These are phyloP conservation scores for Excoecaria cochinchinensis DNA, from an alignment of 345 rosid genomes.

Conservation along the genomic window DNA sequence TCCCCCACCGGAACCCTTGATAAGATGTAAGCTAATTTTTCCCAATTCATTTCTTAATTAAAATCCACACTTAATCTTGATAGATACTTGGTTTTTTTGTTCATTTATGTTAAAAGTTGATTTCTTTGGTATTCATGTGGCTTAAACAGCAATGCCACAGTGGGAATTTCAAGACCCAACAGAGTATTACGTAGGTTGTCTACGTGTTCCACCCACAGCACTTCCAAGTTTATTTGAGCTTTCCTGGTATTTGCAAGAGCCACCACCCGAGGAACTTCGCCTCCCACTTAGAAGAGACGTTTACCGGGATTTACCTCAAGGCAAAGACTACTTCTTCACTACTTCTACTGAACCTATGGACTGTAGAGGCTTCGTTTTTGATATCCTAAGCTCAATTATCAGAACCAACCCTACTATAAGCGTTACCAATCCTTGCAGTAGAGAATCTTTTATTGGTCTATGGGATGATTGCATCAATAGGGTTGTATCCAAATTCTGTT, in stretches of 20 bases:
- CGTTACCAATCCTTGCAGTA: constrained; percentile 46
- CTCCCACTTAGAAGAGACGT: constrained; percentile 81
- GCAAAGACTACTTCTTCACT: constrained; percentile 79
- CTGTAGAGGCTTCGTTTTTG: constrained; percentile 60
- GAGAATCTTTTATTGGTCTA: constrained; percentile 78
- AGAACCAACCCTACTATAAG: constrained; percentile 48
- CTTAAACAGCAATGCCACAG: constrained; percentile 49
- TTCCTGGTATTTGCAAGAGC: constrained; percentile 81
- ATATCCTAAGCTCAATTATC: constrained; percentile 62
- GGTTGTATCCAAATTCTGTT: constrained; percentile 71
- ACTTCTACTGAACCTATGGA: constrained; percentile 61
- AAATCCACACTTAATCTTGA: not conserved
- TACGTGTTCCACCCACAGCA: constrained; percentile 54
- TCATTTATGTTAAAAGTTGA: not conserved
- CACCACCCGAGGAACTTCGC: constrained; percentile 81
- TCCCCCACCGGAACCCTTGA: constrained; percentile 55
- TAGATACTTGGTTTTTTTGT: not conserved
- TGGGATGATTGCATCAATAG: constrained; percentile 92
- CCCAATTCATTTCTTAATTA: not conserved
- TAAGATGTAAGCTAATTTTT: constrained; percentile 46
- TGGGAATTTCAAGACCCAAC: constrained; percentile 89
- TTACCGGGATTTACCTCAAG: constrained; percentile 73
- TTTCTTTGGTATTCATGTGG: not conserved
- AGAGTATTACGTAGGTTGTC: constrained; percentile 65
- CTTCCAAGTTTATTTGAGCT: constrained; percentile 77